Evolutionary conservation across 371 early-diverging fungal genomes (phyloP), one percentile per base, ranked within the genome.

Genomic region (Mortierella sp.): DNA sequence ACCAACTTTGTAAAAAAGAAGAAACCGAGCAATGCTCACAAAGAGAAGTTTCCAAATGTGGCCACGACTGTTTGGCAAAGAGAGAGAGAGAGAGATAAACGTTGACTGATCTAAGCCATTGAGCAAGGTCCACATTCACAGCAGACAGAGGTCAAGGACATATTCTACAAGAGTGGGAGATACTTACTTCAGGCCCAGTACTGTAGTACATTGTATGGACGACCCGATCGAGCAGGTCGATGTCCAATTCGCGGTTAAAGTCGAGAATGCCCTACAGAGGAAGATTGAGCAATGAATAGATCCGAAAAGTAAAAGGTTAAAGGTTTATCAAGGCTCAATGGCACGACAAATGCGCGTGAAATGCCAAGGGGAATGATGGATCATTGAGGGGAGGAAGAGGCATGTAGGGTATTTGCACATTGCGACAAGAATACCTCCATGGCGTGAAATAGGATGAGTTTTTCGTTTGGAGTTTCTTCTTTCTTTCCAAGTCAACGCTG

Each of bases 221-320:
- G 33, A 97, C 96, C 63, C 88, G 89, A 89, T 98, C 98, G 66
- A 98, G 87, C 74, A 95, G 86, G 47, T 84, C 76, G 63, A 97
- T 88, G 80, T 98, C 95, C 64, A 98, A 88, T 52, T 96, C 96
- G 78, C 88, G 88, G 82, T 88, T 89, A 83, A 97, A 97, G 84
- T 98, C 97, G 70, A 98, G 92, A 76, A 98, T 91, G 65, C 86
- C 86, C 88, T 94, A 50, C 28, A 28, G 28, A 41, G 63, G 40
- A 52, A 57, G 15, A 53, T 19, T n/a, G 24, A 38, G 10, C 36
- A 50, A 45, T 60, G 43, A 40, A 24, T 28, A 45, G 47, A 65
- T 45, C 32, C 53, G n/a, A 48, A 62, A 62, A 48, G n/a, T 22
- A 38, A 53, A 48, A 21, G 63, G 58, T 64, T 71, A 65, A 65